Base-by-base conservation (phyloP, 495 filamentous ascomycete genomes). In the Oidiodendron maius region DNA sequence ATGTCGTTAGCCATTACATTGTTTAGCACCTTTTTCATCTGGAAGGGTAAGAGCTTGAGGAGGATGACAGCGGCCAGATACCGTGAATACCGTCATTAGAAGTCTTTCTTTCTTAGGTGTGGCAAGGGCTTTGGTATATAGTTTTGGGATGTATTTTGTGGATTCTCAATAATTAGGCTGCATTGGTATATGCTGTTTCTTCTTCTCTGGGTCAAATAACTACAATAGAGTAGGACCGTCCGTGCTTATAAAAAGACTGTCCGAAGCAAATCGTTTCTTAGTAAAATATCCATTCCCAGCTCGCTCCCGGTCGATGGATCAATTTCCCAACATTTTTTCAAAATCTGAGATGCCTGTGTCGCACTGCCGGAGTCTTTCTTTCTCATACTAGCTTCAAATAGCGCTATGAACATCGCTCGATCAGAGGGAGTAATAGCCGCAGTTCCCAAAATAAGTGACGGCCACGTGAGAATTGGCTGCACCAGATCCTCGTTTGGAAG, bases 1-100 rank as follows among this genome's bases (percentile, higher is more conserved):
- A 40, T 60, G 6, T 50, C 48, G 18, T 44, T 45, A 34, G 40
- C 47, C 22, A 50, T 60, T 41, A 32, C 28, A 8, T 32, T 32
- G 28, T 32, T 32, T n/a, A 32, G 28, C 28, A 32, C 28, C n/a
- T 32, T 32, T 32, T 32, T 32, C 28, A 32, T 32, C n/a, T 32
- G 28, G 28, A 32, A 32, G 28, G 28, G 28, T 8, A 32, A 32
- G 28, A 32, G 28, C n/a, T n/a, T 32, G 28, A 32, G 28, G 28
- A 32, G 8, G 8, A 32, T 32, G 28, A 32, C 28, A n/a, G n/a
- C 8, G 28, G 28, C 28, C 8, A 32, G 28, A 32, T 32, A 32
- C 28, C 28, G 8, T 8, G n/a, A 32, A n/a, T 32, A 32, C n/a
- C 28, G n/a, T 32, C 28, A 32, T 8, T 32, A 32, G n/a, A n/a